Percentiles rank a stretch among this genome's conserved stretches.
Evolutionary conservation across 345 rosid genomes (phyloP).

Genomic region (Murraya koenigii): DNA sequence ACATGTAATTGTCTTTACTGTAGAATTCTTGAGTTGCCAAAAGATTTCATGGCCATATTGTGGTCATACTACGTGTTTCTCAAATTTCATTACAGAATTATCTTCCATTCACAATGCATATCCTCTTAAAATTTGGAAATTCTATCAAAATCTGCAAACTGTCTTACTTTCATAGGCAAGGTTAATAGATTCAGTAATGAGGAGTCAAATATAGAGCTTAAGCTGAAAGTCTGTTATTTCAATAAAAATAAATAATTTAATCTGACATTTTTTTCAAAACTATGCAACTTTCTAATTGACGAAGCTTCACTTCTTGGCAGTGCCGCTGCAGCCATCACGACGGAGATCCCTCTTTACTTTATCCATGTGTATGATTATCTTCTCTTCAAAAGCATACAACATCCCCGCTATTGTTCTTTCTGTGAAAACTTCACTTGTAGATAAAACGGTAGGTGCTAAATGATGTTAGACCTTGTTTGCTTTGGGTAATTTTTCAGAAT

Average conservation of each 20-base stretch:
- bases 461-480: neutral
- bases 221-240: neutral
- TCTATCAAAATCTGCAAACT: too few relatives aligned
- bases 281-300: constrained; percentile 14
- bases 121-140: neutral
- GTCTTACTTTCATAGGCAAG: too few relatives aligned
- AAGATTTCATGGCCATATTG: neutral
- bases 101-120: neutral
- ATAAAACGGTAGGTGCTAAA: constrained; percentile 40
- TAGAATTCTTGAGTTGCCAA: neutral
- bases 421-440: constrained; percentile 53
- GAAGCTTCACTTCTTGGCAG: constrained; percentile 35
- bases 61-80: too few relatives aligned
- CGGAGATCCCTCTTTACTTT: constrained; percentile 58
- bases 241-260: too few relatives aligned
- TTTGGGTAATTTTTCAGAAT: neutral
- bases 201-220: neutral
- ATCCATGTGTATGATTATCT: constrained; percentile 61
- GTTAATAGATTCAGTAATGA: neutral
- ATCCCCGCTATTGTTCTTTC: constrained; percentile 47
- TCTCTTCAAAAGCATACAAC: constrained; percentile 60
- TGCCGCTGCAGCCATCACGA: constrained; percentile 61
- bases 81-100: too few relatives aligned
- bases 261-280: neutral
- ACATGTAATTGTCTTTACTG: neutral